Percentiles rank a stretch among this genome's conserved stretches.
These are phyloP conservation scores for Hymenoscyphus linearis DNA, from an alignment of 2,329 filamentous ascomycete species.

Conservation along the genomic window DNA sequence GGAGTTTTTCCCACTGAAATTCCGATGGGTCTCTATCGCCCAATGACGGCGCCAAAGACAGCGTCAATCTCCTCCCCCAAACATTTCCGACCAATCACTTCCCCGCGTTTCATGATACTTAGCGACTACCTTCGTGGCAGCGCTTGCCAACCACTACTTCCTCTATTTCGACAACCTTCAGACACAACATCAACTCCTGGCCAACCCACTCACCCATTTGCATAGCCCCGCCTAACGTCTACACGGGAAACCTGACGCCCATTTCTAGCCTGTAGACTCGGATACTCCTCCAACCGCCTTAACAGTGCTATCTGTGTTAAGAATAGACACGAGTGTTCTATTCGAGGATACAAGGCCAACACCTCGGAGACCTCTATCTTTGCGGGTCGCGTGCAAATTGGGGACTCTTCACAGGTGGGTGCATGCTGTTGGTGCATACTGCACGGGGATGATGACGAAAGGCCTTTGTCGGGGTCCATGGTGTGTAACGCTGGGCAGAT, in stretches of 20 bases:
- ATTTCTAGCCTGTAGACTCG: slow-evolving; percentile 17
- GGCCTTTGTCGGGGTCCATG: no score
- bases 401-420: background rate
- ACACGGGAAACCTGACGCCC: slow-evolving; percentile 8
- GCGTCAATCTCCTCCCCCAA: slow-evolving; percentile 4
- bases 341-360: slow-evolving; percentile 30
- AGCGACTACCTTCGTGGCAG: slow-evolving; percentile 12
- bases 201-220: slow-evolving; percentile 21
- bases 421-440: background rate
- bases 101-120: slow-evolving; percentile 3
- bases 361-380: slow-evolving; percentile 16
- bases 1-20: background rate
- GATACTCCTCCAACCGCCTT: slow-evolving; percentile 22
- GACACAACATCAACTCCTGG: slow-evolving; percentile 7
- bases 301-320: background rate
- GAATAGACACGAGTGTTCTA: slow-evolving; percentile 15
- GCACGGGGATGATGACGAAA: background rate
- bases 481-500: no score
- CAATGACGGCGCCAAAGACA: slow-evolving; percentile 4
- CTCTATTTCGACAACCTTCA: background rate
- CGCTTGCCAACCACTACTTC: slow-evolving; percentile 25
- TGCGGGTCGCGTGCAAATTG: background rate
- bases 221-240: slow-evolving; percentile 21
- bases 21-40: background rate
- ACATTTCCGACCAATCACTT: slow-evolving; percentile 3